Evolutionary conservation across 345 rosid species (phyloP).

Genomic region (Pistacia vera): DNA sequence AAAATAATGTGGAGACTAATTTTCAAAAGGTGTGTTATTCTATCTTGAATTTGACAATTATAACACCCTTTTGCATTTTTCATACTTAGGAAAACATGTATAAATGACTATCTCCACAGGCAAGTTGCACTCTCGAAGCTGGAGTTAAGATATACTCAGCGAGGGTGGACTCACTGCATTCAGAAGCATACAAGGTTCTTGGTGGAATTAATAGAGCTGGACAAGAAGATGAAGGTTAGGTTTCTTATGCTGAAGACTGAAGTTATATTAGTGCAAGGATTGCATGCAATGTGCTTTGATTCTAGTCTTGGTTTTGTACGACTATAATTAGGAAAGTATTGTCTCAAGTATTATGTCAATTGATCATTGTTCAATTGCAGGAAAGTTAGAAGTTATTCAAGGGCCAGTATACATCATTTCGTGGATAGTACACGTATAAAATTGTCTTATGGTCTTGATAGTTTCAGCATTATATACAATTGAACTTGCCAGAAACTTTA

Average conservation of each 20-base stretch:
- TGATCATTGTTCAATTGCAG: not conserved
- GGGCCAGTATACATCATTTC: not conserved
- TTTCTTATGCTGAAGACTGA: slow-evolving; percentile 1
- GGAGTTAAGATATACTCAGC: slow-evolving; percentile 92
- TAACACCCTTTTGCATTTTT: not conserved
- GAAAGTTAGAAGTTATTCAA: not conserved
- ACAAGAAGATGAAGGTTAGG: slow-evolving; percentile 66
- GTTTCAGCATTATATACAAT: too few relatives aligned
- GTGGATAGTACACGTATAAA: too few relatives aligned
- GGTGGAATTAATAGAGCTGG: slow-evolving; percentile 93
- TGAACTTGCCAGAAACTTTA: not conserved
- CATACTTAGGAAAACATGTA: not conserved
- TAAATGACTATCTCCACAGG: slow-evolving; percentile 43
- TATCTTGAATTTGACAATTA: not conserved
- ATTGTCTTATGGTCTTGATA: not conserved
- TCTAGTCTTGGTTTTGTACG: not conserved
- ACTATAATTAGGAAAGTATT: not conserved
- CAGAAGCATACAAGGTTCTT: slow-evolving; percentile 94
- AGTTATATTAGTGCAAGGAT: not conserved
- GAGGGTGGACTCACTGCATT: slow-evolving; percentile 92
- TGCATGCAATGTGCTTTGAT: not conserved
- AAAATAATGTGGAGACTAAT: slow-evolving; percentile 79
- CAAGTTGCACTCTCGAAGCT: slow-evolving; percentile 97
- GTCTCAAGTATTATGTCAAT: not conserved
- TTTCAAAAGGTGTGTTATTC: slow-evolving; percentile 75